Conservation (phyloP, 2,329 filamentous ascomycete genomes). For the Chaetoscypha palmicola region DNA sequence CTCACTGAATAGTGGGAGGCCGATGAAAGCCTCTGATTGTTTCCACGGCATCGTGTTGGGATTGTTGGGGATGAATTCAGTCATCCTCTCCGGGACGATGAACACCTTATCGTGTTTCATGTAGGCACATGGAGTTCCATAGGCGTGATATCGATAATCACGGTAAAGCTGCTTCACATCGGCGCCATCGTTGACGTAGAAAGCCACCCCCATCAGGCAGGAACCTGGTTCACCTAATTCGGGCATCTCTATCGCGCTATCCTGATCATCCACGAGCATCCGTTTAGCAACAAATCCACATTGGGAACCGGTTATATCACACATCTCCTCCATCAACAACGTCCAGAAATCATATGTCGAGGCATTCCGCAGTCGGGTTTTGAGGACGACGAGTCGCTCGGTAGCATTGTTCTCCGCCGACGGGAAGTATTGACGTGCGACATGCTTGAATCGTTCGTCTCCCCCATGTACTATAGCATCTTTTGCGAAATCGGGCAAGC, state of each 20-base stretch:
- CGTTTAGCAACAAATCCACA: constrained; percentile 63
- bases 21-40: constrained; percentile 58
- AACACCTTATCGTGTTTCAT: constrained; percentile 69
- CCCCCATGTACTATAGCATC: constrained; percentile 25
- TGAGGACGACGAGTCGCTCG: constrained; percentile 53
- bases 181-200: constrained; percentile 57
- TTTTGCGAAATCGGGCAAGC: constrained; percentile 24
- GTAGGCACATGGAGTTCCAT: constrained; percentile 54
- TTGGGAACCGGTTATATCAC: constrained; percentile 55
- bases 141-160: constrained; percentile 58
- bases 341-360: constrained; percentile 57
- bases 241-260: constrained; percentile 52
- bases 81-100: constrained; percentile 55
- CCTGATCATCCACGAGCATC: constrained; percentile 51
- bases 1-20: constrained; percentile 56
- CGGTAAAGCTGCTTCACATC: constrained; percentile 45
- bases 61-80: constrained; percentile 52
- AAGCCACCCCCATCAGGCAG: constrained; percentile 57
- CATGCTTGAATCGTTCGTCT: constrained; percentile 26
- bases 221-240: constrained; percentile 53
- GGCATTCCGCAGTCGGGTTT: constrained; percentile 44
- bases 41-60: constrained; percentile 50
- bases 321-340: constrained; percentile 55
- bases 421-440: constrained; percentile 32
- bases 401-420: constrained; percentile 52